Evolutionary conservation across 2,329 filamentous ascomycete species (phyloP), one percentile per base, ranked within the genome.

Genomic region (Septoria petroselini): DNA sequence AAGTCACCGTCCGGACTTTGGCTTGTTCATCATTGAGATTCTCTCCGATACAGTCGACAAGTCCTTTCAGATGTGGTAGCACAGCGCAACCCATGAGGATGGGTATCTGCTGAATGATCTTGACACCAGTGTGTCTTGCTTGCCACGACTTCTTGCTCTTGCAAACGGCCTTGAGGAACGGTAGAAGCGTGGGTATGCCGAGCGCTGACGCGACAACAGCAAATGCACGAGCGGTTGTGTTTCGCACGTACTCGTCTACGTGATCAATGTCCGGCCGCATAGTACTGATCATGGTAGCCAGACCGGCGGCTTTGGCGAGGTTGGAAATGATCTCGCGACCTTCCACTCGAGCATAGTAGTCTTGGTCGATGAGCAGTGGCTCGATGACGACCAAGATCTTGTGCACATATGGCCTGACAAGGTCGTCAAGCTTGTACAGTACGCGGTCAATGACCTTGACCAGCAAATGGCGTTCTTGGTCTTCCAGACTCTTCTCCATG

Each of bases 131-230:
- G 69, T 98, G 93, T 55, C 93, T 81, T 45, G 93, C 93, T 68
- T 97, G 91, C 93, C 93, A 98, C 49, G 93, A 97, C 72, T 98
- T 98, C 73, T 97, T 97, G 73, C 90, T 95, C 68, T 90, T 85
- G 68, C 93, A 98, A 14, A 98, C 93, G 53, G 94, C 93, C 63
- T 91, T 83, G 34, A 98, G 76, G 77, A 98, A 98, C 2, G 93
- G 93, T 19, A 98, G 81, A 39, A 98, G 81, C 7, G 93, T 91
- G 2, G 93, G 93, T 48, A 98, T 98, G 41, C 93, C 93, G 5
- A 98, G 82, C 14, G 93, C 93, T 15, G 91, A 96, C 2, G 93
- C 93, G 30, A 98, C 93, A 5, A 98, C 93, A 19, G 93, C 93
- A 66, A 98, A 98, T 1, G 93, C 93, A 75, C 93, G 81, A 47